Base-by-base conservation (phyloP, 2,329 filamentous ascomycete species). In the Aspergillus flavus region DNA sequence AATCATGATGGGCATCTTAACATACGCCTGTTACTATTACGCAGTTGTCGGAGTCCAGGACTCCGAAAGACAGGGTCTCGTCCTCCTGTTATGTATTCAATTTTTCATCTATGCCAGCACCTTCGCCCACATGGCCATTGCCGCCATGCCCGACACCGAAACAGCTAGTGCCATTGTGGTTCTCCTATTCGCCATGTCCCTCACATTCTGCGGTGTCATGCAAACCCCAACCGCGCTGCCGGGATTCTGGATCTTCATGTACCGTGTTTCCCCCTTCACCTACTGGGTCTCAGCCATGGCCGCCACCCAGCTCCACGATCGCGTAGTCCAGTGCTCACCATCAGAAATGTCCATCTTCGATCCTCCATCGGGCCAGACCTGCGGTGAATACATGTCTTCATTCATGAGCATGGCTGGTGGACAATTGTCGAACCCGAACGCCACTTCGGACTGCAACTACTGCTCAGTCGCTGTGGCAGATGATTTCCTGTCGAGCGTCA, bases 21-120 rank as follows among this genome's bases (percentile, higher is more conserved):
- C 94, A 82, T 96, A 83, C 81, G 84, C 91, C 73, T 89, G 84
- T 77, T 94, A 91, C 87, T 96, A 96, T 82, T 97, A 95, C 76
- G 91, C 93, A 1, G 87, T 96, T 1, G 78, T 82, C 16, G 81
- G 82, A 1, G 84, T 85, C 64, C 81, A 87, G 64, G 84, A 89
- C 3, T 76, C 84, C 5, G 86, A 91, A 70, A 91, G 92, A 36
- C 91, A 91, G 10, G 90, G 82, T 1, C 85, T 94, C 12, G 90
- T 94, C 83, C 93, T 94, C 82, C 80, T 96, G 30, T 87, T 92
- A 71, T 83, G 93, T 56, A 84, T 89, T 73, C 80, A 85, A 67
- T 96, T 96, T 84, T 83, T 95, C 66, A 79, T 96, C 64, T 94
- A 93, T 78, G 89, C 91, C 1, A 90, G 86, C 66, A 95, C 92